phyloP scores from a whole-genome alignment of 805 yeast species.

The Barnettozyma wickerhamii region DNA sequence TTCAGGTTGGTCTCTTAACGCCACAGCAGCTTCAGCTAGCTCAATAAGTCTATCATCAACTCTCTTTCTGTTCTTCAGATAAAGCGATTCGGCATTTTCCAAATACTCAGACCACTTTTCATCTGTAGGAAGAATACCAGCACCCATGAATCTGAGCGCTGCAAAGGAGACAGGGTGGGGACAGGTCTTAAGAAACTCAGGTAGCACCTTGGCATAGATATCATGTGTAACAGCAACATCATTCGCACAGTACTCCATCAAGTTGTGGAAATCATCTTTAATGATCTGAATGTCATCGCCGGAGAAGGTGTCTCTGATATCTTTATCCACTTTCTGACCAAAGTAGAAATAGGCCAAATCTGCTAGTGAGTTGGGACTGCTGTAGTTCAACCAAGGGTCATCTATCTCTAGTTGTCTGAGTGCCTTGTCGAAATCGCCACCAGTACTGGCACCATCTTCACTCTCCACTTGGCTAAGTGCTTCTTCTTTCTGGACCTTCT shows the following conservation, averaged over 20 bases:
- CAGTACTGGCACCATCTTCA: not conserved
- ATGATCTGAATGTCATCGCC: constrained; percentile 50
- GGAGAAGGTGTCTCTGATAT: constrained; percentile 59
- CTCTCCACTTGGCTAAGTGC: constrained; percentile 17
- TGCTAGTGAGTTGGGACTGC: constrained; percentile 74
- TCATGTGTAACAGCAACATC: constrained; percentile 77
- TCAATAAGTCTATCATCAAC: constrained; percentile 55
- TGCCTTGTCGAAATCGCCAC: not conserved
- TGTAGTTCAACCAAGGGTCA: constrained; percentile 82
- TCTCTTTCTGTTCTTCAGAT: constrained; percentile 49
- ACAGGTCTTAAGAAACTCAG: constrained; percentile 58
- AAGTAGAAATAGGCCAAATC: constrained; percentile 81
- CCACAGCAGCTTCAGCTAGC: constrained; percentile 58
- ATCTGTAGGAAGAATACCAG: constrained; percentile 76
- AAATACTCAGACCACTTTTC: constrained; percentile 69
- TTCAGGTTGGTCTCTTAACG: constrained; percentile 38
- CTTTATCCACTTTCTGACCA: constrained; percentile 60
- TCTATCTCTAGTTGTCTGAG: constrained; percentile 32
- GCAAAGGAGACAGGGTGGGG: constrained; percentile 97
- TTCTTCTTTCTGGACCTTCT: constrained; percentile 28
- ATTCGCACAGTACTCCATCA: constrained; percentile 77
- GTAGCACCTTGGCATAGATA: constrained; percentile 66
- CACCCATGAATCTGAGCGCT: constrained; percentile 70
- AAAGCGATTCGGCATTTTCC: constrained; percentile 60
- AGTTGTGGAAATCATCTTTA: constrained; percentile 48